These are phyloP conservation scores for Cladophialophora yegresii DNA, from an alignment of 2,329 filamentous ascomycete genomes.

Conservation along the genomic window DNA sequence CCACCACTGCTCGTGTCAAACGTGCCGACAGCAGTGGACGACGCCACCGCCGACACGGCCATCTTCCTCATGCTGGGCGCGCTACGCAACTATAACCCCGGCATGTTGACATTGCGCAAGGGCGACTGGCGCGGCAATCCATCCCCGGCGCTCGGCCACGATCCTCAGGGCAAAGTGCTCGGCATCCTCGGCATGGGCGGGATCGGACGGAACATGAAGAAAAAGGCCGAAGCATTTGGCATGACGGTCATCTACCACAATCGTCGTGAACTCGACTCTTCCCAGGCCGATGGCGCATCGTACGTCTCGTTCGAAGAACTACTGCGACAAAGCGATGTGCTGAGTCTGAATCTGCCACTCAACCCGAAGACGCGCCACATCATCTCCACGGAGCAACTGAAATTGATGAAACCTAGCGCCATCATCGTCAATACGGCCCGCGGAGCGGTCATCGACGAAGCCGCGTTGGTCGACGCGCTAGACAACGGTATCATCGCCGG, in stretches of 20 bases:
- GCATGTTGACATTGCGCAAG: conserved; percentile 65
- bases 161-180: conserved; percentile 75
- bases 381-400: conserved; percentile 70
- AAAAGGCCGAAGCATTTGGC: conserved; percentile 36
- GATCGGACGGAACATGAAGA: conserved; percentile 75
- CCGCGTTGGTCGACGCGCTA: conserved; percentile 72
- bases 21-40: conserved; percentile 76
- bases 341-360: conserved; percentile 77
- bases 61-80: conserved; percentile 82
- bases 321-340: conserved; percentile 68
- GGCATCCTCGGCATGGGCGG: conserved; percentile 86
- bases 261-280: conserved; percentile 23
- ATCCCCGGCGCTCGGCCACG: conserved; percentile 65
- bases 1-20: conserved; percentile 69
- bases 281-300: conserved; percentile 56
- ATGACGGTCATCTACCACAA: conserved; percentile 39
- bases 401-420: conserved; percentile 74
- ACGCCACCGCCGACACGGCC: conserved; percentile 77
- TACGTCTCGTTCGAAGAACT: conserved; percentile 75
- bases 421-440: conserved; percentile 81
- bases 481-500: conserved; percentile 69
- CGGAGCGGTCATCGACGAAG: conserved; percentile 80
- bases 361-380: conserved; percentile 75
- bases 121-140: conserved; percentile 67
- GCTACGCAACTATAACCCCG: conserved; percentile 69